Conservation (phyloP, 345 rosid genomes). For the sweet orange (Citrus sinensis) region DNA sequence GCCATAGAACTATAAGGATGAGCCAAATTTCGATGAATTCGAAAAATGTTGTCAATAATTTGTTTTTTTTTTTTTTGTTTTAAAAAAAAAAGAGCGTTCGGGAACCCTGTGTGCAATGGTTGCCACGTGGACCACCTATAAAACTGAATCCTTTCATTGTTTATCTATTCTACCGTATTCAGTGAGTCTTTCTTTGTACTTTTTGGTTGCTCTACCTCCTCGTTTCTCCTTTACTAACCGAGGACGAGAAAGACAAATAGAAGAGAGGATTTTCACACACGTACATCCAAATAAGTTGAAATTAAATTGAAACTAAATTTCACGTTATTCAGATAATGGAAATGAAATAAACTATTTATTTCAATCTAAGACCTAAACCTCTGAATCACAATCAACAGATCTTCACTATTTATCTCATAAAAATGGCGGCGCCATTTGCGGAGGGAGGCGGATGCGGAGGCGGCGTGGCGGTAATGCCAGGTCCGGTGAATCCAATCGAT, state of each 20-base stretch:
- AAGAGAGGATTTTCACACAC: neutral
- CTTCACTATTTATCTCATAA: neutral
- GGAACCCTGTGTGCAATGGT: neutral
- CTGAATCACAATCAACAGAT: neutral
- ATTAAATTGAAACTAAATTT: neutral
- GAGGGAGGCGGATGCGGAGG: constrained; percentile 40
- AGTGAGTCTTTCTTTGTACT: neutral
- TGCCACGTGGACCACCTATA: constrained; percentile 19
- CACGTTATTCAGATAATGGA: neutral
- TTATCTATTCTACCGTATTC: neutral
- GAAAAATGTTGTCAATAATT: too few relatives aligned
- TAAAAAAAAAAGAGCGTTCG: neutral
- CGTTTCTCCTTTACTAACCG: neutral
- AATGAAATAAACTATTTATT: neutral
- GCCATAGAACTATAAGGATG: too few relatives aligned
- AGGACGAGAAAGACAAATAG: neutral
- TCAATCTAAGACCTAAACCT: neutral
- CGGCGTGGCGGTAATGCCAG: constrained; percentile 61
- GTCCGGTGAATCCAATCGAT: constrained; percentile 46
- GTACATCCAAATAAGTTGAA: neutral
- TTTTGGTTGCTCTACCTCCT: neutral
- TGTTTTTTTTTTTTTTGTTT: too few relatives aligned
- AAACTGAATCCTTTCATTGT: neutral
- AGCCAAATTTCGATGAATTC: too few relatives aligned
- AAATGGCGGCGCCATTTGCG: constrained; percentile 59